Evolutionary conservation across 345 rosid species (phyloP).

Genomic region (Isatis tinctoria): DNA sequence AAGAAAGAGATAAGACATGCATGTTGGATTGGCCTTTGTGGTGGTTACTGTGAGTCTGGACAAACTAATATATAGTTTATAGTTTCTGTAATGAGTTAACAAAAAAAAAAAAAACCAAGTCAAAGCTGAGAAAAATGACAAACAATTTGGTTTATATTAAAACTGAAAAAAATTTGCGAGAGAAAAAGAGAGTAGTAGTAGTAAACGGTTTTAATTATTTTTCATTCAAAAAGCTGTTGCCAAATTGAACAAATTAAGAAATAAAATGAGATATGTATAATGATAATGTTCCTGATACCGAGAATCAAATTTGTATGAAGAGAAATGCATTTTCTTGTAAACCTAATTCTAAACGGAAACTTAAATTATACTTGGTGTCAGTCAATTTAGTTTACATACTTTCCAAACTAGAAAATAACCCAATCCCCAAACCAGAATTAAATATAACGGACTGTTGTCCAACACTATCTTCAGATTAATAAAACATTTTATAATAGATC

Average conservation of each 20-base stretch:
- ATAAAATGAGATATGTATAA: background rate
- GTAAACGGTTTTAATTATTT: background rate
- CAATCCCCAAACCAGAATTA: background rate
- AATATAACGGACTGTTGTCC: background rate
- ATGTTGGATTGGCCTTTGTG: slow-evolving; percentile 33
- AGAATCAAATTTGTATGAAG: too few species aligned
- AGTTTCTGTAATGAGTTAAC: background rate
- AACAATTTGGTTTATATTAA: background rate
- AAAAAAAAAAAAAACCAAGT: background rate
- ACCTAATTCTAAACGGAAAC: too few species aligned
- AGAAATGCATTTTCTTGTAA: too few species aligned
- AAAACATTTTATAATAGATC: background rate
- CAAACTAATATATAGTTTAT: slow-evolving; percentile 23
- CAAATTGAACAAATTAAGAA: background rate
- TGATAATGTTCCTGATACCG: too few species aligned
- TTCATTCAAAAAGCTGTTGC: background rate
- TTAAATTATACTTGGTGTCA: background rate
- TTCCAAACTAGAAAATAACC: background rate
- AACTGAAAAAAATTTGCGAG: background rate
- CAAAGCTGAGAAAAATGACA: background rate
- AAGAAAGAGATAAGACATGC: slow-evolving; percentile 34
- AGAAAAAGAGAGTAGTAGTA: background rate
- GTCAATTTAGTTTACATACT: background rate
- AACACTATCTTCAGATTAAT: background rate
- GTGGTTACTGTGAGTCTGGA: background rate